Conservation (phyloP, 2,329 filamentous ascomycete genomes). For the Cercospora sp. region DNA sequence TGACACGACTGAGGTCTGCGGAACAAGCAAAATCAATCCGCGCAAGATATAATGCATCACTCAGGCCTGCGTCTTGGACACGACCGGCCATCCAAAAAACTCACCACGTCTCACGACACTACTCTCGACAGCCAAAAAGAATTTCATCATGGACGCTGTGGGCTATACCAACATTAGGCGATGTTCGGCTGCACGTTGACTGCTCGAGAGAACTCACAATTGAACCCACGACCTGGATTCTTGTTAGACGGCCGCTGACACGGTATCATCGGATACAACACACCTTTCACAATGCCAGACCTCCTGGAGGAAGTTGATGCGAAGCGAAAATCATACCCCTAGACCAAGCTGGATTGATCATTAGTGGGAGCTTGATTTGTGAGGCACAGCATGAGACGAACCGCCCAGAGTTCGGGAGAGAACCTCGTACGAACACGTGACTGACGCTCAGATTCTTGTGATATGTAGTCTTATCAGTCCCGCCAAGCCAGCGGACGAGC, state of each 20-base stretch:
- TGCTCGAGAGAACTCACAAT: neutral
- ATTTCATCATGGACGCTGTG: constrained; percentile 8
- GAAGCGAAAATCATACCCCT: constrained; percentile 19
- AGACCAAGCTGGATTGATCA: neutral
- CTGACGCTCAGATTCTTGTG: rapidly evolving
- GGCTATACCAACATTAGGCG: neutral
- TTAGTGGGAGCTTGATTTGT: neutral
- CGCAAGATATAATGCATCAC: neutral
- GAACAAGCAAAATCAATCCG: neutral
- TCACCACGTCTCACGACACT: neutral
- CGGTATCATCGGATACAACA: neutral
- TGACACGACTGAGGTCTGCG: neutral
- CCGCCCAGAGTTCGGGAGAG: neutral
- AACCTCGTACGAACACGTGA: neutral
- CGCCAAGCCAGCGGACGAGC: too few relatives aligned
- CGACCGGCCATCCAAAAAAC: neutral
- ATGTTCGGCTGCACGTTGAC: neutral
- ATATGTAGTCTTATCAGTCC: neutral
- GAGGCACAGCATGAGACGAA: neutral
- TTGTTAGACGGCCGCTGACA: neutral
- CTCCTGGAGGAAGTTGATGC: neutral
- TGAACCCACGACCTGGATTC: constrained; percentile 9
- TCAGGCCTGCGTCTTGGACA: neutral
- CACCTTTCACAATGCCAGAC: constrained; percentile 8
- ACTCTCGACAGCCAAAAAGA: neutral